Evolutionary conservation across 2,329 filamentous ascomycete species (phyloP), one percentile per base, ranked within the genome.

Genomic region (Penicillium italicum): DNA sequence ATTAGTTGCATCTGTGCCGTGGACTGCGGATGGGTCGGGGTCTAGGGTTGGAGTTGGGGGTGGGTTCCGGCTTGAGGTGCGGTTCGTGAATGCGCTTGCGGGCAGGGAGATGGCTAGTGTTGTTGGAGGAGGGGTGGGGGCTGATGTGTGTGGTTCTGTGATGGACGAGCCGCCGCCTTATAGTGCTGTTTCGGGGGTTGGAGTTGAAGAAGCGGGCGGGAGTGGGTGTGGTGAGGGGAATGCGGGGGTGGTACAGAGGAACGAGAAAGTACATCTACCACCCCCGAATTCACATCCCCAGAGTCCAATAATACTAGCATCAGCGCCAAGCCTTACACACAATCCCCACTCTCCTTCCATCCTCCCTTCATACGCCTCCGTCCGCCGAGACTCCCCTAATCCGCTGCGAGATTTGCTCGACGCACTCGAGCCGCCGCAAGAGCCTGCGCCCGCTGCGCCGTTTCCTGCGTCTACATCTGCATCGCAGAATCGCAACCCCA

Each of bases 391-490:
- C 14, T 55, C 56, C 11, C 55, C 42, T n/a, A 58, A 60, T 40
- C 53, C 57, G 1, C 7, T 66, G 16, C 59, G 59, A 4, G 63
- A 66, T 41, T 34, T 66, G 4, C 58, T 66, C 0, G 63, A 66
- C 24, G 63, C 63, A 1, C 54, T 66, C 31, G 63, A 66, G 43
- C 59, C 62, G 16, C 63, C 62, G 8, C 36, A 48, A 0, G 62
- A 64, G n/a, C 63, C 63, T 2, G 61, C 59, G 16, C 63, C 62
- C 11, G 60, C 62, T 2, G 51, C 24, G 12, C 38, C 49, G 2
- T 56, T 61, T 14, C 50, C 55, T 31, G 51, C 50, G 8, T 41
- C 47, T 50, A 7, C 45, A 20, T 48, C 22, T 20, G 14, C 47
- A 4, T 42, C 16, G 9, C 37, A 9, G 28, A 42, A 22, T 33